Evolutionary conservation across 2,329 filamentous ascomycete genomes (phyloP), one percentile per base, ranked within the genome.

Genomic region (Calonectria ilicicola): DNA sequence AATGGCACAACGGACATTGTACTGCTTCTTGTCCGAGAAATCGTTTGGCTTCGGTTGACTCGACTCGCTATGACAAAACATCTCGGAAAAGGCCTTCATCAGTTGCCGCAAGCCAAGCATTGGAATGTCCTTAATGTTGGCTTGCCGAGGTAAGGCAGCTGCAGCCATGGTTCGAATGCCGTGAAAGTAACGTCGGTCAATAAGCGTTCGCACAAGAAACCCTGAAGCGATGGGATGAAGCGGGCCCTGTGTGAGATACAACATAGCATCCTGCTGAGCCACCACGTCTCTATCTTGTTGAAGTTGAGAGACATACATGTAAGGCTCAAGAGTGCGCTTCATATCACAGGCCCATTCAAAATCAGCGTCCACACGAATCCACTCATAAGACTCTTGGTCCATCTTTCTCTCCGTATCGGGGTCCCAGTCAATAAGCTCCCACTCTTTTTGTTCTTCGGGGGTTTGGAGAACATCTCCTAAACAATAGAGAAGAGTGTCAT

Each of bases 261-360:
- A 89, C 85, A 98, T 91, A 5, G 95, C 91, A 78, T 93, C 91
- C 79, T 92, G 90, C 77, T 93, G 91, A n/a, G 97, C 97, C 75
- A 98, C 95, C 71, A 99, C 95, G 82, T 99, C 97, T 78, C 96
- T 91, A 84, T 99, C 97, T 83, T 99, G 97, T 82, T 99, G 97
- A 74, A 99, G 88, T 83, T 99, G 97, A 26, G 97, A 98, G 71
- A 98, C 92, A 82, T 97, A 98, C 97, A 99, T 99, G 87, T 98
- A 98, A 5, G 95, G 91, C 56, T 95, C 95, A 89, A 98, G 95
- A 75, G 93, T 93, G 14, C 89, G 88, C 73, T 93, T 92, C 83
- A 98, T 94, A 77, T 93, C 93, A 84, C 94, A 97, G 70, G 98
- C 93, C 97, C 97, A 99, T 83, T 99, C 97, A 77, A 98, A 98